Base-by-base conservation (phyloP, 2,329 filamentous ascomycete species). In the Nothomitra cinnamomea region DNA sequence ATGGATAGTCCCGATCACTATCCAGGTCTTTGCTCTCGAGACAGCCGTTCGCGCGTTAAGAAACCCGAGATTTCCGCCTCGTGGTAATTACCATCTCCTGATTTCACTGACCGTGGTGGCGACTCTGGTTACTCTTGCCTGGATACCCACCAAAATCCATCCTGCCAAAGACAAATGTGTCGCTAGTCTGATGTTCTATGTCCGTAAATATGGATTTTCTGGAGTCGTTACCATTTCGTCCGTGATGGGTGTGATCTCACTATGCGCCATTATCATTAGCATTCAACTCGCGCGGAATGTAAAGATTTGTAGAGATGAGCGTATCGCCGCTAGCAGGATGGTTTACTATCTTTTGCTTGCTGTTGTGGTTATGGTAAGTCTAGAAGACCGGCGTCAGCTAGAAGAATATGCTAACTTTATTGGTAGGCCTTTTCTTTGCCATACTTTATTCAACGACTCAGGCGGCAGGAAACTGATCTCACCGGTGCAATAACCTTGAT, bases 141-240 rank as follows among this genome's bases (percentile, higher is more conserved):
- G 80, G 65, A 66, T 80, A 38, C 73, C 81, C 24, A 78, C 79
- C 15, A 68, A 75, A 54, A 69, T 77, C 51, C 67, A 74, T 57
- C 71, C 69, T 3, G 73, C 80, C 43, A 71, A 72, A 4, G 74
- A 80, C 57, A 72, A 74, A 52, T 86, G 82, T 66, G 80, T 84
- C 59, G 79, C 79, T 22, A 80, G 78, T 4, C 69, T 86, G 6
- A 78, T 84, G 58, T 85, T 78, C 78, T 83, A 82, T 57, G 69
- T 84, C 42, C 71, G 76, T 54, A 72, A 70, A 58, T 85, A 79
- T 66, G 73, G 78, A n/a, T 62, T 72, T 13, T 72, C 75, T 3
- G 75, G 73, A 55, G 75, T 85, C 54, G 70, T 69, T 8, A 61
- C 83, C 1, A 62, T 83, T 10, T 64, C 73, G 21, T 61, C 69